A percentile compares a stretch with the other conserved stretches of the same genome.
Evolutionary conservation across 176 grass and related monocot species (phyloP).

Genomic region (Bonia amplexicaulis): DNA sequence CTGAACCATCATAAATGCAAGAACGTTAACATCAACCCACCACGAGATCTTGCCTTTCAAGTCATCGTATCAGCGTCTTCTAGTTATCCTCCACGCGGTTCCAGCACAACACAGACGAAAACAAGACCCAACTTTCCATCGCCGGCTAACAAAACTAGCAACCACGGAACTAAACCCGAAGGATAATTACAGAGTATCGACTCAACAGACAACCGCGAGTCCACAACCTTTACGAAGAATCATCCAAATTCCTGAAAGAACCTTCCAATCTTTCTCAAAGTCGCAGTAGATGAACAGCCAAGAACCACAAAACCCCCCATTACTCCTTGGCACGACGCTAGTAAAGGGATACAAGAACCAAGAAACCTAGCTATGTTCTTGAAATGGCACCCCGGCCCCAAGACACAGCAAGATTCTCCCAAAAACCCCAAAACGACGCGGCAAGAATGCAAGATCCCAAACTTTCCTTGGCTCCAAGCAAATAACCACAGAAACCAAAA

Average conservation of each 20-base stretch:
- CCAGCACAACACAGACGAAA: not conserved
- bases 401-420: not conserved
- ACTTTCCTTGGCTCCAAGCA: not conserved
- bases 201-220: not conserved
- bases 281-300: not conserved
- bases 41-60: not conserved
- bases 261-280: not conserved
- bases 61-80: not conserved
- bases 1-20: slow-evolving; percentile 4
- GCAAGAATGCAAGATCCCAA: not conserved
- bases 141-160: not conserved
- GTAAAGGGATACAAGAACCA: not conserved
- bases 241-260: not conserved
- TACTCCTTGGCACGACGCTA: not conserved
- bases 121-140: not conserved
- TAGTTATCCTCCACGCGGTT: not conserved
- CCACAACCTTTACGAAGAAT: not conserved
- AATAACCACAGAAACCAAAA: not conserved
- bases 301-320: not conserved
- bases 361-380: not conserved
- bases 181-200: not conserved
- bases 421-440: not conserved
- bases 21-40: not conserved
- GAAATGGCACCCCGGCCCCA: not conserved
- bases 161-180: not conserved